Evolutionary conservation across 352 stramenopile species (phyloP).

Genomic region (Phytopythium vexans): DNA sequence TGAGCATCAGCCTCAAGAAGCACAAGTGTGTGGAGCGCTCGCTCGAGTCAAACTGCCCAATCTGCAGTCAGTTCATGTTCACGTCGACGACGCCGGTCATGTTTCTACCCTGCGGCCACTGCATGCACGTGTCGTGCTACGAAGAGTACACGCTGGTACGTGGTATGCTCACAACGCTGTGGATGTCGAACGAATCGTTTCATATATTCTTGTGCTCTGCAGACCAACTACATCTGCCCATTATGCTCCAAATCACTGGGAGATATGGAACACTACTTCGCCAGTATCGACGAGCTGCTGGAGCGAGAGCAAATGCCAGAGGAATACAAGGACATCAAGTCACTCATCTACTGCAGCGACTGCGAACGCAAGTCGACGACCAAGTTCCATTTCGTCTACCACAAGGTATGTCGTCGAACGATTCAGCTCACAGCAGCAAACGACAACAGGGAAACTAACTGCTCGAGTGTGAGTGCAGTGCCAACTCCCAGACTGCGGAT

Average conservation of each 20-base stretch:
- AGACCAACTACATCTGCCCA: constrained; percentile 94
- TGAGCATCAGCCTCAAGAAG: constrained; percentile 88
- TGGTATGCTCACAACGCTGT: neutral
- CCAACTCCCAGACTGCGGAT: constrained; percentile 71
- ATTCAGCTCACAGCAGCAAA: neutral
- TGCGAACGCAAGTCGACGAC: constrained; percentile 83
- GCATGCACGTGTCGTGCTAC: constrained; percentile 96
- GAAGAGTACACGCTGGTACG: constrained; percentile 89
- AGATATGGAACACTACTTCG: constrained; percentile 92
- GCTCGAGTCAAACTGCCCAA: constrained; percentile 94
- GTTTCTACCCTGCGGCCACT: constrained; percentile 94
- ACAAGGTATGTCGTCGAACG: constrained; percentile 51
- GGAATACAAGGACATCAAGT: constrained; percentile 74
- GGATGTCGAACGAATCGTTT: neutral
- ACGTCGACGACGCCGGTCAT: constrained; percentile 94
- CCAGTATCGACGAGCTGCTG: constrained; percentile 81
- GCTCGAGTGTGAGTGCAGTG: constrained; percentile 28
- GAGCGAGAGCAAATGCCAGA: constrained; percentile 74
- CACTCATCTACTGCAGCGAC: constrained; percentile 84
- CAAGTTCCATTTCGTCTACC: constrained; percentile 84
- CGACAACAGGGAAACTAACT: neutral
- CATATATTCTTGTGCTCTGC: constrained; percentile 1
- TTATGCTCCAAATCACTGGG: constrained; percentile 94
- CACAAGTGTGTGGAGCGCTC: constrained; percentile 95
- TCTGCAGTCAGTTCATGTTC: constrained; percentile 96